Evolutionary conservation across 805 yeast species (phyloP).

Genomic region (Isabelozyma pseudorhagii): DNA sequence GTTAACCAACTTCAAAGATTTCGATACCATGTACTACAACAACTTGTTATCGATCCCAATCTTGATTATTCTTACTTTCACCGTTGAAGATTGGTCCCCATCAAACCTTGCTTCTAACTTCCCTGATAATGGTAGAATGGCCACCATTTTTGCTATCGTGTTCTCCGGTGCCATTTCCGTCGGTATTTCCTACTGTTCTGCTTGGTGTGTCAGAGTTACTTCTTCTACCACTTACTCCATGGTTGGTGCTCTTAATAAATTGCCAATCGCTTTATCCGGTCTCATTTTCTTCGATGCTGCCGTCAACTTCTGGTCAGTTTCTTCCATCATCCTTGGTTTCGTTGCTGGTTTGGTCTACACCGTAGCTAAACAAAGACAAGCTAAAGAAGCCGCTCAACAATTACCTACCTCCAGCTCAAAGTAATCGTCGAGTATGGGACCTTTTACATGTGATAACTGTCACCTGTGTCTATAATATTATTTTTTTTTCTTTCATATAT

Average conservation of each 20-base stretch:
- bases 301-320: constrained; percentile 84
- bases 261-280: constrained; percentile 96
- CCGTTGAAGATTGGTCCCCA: constrained; percentile 91
- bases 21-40: constrained; percentile 98
- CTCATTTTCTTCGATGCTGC: constrained; percentile 93
- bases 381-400: constrained; percentile 38
- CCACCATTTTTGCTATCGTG: constrained; percentile 78
- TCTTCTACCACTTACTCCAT: constrained; percentile 97
- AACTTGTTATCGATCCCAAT: constrained; percentile 92
- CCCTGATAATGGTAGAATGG: constrained; percentile 65
- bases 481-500: too few relatives aligned
- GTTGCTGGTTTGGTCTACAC: constrained; percentile 95
- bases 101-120: constrained; percentile 74
- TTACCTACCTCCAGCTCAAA: constrained; percentile 19
- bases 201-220: constrained; percentile 99
- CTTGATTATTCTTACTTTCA: constrained; percentile 66
- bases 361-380: constrained; percentile 90
- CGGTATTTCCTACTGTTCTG: constrained; percentile 97
- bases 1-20: constrained; percentile 93
- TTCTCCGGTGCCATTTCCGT: constrained; percentile 93
- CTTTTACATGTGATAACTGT: background rate
- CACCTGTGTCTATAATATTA: background rate
- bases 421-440: background rate
- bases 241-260: constrained; percentile 98
- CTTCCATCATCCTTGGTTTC: constrained; percentile 92